phyloP scores from a whole-genome alignment of 257 asterid genomes.

The Solanum lignicaule region DNA sequence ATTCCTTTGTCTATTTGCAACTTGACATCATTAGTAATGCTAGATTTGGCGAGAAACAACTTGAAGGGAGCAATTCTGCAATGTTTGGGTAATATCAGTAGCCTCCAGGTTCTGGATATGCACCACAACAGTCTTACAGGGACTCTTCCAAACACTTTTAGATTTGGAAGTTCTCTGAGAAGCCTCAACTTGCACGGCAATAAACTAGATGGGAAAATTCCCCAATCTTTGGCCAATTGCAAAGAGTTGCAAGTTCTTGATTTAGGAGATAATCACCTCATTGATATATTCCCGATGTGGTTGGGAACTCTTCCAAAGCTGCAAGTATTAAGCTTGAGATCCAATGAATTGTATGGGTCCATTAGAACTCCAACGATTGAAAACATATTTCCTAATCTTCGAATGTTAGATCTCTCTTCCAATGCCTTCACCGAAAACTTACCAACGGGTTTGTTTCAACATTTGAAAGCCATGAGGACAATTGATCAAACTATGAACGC shows the following conservation, averaged over 20 bases:
- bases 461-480: constrained; percentile 2
- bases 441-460: background rate
- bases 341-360: background rate
- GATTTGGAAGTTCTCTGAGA: background rate
- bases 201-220: constrained; percentile 6
- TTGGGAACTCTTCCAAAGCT: constrained; percentile 5
- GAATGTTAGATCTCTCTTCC: constrained; percentile 8
- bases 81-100: background rate
- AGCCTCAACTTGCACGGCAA: background rate
- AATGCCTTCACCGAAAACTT: constrained; percentile 8
- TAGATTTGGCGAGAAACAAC: background rate
- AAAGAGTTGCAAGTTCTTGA: constrained; percentile 10
- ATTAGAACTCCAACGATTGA: background rate
- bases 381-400: background rate
- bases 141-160: no score
- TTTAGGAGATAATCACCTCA: constrained; percentile 6
- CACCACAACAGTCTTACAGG: background rate
- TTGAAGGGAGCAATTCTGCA: background rate
- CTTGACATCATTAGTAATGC: background rate
- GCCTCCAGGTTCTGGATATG: background rate
- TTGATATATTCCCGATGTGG: constrained; percentile 9
- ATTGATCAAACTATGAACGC: background rate
- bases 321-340: constrained; percentile 3
- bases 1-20: constrained; percentile 5
- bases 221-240: constrained; percentile 9